Base-by-base conservation (phyloP, 768 basidiomycete species). In the Phylloporus sp. region DNA sequence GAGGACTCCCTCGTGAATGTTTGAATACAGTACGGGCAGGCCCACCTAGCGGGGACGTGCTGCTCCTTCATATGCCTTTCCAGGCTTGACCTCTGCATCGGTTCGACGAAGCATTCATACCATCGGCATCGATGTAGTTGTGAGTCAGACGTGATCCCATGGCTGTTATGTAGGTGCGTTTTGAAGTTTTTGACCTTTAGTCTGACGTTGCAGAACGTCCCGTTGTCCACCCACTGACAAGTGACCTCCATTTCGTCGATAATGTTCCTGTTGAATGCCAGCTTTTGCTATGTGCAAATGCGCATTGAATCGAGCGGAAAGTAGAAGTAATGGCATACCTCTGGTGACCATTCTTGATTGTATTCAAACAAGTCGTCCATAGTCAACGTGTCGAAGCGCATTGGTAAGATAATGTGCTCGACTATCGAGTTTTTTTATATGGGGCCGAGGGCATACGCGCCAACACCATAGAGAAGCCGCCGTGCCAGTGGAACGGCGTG, bases 11-110 rank as follows among this genome's bases (percentile, higher is more conserved):
- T 54, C 11, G 54, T 42, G 32, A 53, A 53, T 3, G 27, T 29
- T 0, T 9, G 5, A 2, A 0, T 0, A n/a, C 56, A 58, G 1
- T 0, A 0, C 0, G 45, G 49, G 9, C 58, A 59, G 0, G 44
- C 37, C 58, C 58, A 60, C 10, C 6, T 46, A 2, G 14, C 43
- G 0, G 53, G 43, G 11, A 54, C 8, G 21, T 59, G 58, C 2
- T 38, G 46, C 1, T 60, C 58, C 0, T 9, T 36, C 3, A 40
- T 1, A 14, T 59, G 58, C 0, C 58, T 32, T 9, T 49, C 46
- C 5, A 59, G 48, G 23, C 43, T 48, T 0, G 50, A 6, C 24
- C 3, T 50, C 34, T 3, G 37, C 59, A 61, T 55, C 1, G 36
- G 31, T 2, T 0, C 0, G 9, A 1, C 31, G 9, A 2, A 0